Base-by-base conservation (phyloP, 768 basidiomycete species). In the Tricholoma matsutake region DNA sequence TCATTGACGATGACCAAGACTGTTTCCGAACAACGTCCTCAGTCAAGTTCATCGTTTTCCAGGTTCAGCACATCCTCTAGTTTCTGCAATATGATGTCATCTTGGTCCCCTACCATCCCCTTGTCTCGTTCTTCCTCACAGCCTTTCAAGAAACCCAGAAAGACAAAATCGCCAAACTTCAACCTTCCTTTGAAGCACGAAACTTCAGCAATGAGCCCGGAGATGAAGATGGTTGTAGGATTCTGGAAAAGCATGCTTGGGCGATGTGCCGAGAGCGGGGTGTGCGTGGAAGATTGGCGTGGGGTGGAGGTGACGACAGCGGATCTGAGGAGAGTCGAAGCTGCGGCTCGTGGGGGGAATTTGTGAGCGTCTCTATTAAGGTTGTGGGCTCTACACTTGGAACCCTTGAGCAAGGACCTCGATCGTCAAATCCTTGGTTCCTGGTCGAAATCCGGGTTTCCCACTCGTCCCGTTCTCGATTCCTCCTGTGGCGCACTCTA, bases 271-370 rank as follows among this genome's bases (percentile, higher is more conserved):
- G 78, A 76, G 63, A 76, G 81, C 8, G 80, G 76, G 35, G 86
- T 90, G 61, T 85, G 82, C 79, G 71, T 90, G 56, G 86, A 90
- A 73, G 86, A 89, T 69, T 87, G 80, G 64, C 69, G 70, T 1
- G 88, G 88, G 16, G 74, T 82, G 18, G 86, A 86, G 22, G 47
- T 49, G 47, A 22, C 22, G 13, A 49, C 28, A 11, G 47, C 0
- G 8, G 47, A 49, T 49, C 6, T 49, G 47, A 22, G 8, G 22
- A 14, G 47, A n/a, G n/a, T n/a, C n/a, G n/a, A n/a, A n/a, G n/a
- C n/a, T n/a, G n/a, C n/a, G n/a, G n/a, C n/a, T n/a, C n/a, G n/a
- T n/a, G n/a, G n/a, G n/a, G n/a, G n/a, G n/a, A n/a, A n/a, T n/a
- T n/a, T n/a, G n/a, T n/a, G n/a, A n/a, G n/a, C n/a, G n/a, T n/a